phyloP scores from a whole-genome alignment of 129 eudicot genomes.

The Sambucus nigra region DNA sequence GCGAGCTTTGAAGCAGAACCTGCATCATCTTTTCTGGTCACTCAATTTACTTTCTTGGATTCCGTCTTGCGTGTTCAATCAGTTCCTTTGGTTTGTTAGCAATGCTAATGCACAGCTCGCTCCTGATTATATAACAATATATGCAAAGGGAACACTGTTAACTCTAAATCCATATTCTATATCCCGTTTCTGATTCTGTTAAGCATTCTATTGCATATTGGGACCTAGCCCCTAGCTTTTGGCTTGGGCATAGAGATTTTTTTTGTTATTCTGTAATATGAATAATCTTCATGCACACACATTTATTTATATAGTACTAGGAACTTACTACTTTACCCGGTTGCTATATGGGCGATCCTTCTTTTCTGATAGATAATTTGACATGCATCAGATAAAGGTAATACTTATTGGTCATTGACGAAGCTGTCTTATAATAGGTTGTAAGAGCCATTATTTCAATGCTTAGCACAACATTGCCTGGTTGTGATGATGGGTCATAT shows the following conservation, averaged over 20 bases:
- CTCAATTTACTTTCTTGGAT: too few species aligned
- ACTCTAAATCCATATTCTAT: too few species aligned
- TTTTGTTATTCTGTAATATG: neutral
- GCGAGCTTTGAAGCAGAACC: too few species aligned
- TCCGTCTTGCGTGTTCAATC: too few species aligned
- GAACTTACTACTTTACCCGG: neutral
- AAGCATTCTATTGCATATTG: neutral
- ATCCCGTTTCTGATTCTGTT: neutral
- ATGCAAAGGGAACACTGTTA: too few species aligned
- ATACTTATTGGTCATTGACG: neutral
- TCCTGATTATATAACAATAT: too few species aligned
- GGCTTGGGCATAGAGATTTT: neutral
- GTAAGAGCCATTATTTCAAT: constrained; percentile 70
- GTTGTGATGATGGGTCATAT: constrained; percentile 77
- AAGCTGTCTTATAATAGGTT: constrained; percentile 38
- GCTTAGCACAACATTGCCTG: constrained; percentile 76
- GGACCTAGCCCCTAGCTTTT: too few species aligned
- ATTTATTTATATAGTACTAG: neutral
- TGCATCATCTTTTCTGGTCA: too few species aligned
- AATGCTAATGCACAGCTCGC: too few species aligned
- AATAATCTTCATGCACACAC: neutral
- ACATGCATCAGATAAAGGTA: neutral
- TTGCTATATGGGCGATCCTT: neutral
- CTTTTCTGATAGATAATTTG: constrained; percentile 8
- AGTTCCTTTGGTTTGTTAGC: too few species aligned